Base-by-base conservation (phyloP, 768 basidiomycete genomes). In the Auriscalpium microsporum region DNA sequence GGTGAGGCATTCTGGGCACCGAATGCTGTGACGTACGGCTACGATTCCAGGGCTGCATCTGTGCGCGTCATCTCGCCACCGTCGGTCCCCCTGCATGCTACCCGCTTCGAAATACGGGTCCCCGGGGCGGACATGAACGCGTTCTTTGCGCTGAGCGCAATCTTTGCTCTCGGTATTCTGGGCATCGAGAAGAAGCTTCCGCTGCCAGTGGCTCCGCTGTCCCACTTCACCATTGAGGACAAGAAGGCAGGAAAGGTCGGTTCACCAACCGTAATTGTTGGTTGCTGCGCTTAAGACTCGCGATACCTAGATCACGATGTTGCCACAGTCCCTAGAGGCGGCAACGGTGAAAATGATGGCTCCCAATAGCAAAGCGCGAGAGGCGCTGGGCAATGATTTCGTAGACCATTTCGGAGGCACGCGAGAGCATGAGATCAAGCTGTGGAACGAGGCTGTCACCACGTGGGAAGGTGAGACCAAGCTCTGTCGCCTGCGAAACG, bases 121-220 rank as follows among this genome's bases (percentile, higher is more conserved):
- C 94, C 96, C 1, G 96, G 96, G 23, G 96, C 96, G 40, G 96
- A 99, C 65, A 91, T 97, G 81, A 94, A 94, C 71, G 90, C 93
- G 1, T 90, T 94, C 71, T 91, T 87, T 60, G 83, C 93, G 0
- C 72, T 98, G 45, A 84, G 88, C 49, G 86, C 95, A 3, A 87
- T 97, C 58, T 92, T 97, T 68, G 76, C 82, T 17, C 74, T 95
- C 33, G 96, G 96, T 9, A 66, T 96, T 28, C 78, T 92, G 56
- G 96, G 96, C 2, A 92, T 99, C 54, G 79, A 83, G 69, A 86
- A 84, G 71, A 80, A 87, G 68, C 68, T 88, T 57, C 58, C 74
- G 11, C 69, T 98, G 45, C 77, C 82, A 0, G 79, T 77, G 23
- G 83, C 86, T 2, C 94, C 96, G 1, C 80, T 94, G 53, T 75